Evolutionary conservation across 2,329 filamentous ascomycete species (phyloP).

Genomic region (Fusarium brachygibbosum): DNA sequence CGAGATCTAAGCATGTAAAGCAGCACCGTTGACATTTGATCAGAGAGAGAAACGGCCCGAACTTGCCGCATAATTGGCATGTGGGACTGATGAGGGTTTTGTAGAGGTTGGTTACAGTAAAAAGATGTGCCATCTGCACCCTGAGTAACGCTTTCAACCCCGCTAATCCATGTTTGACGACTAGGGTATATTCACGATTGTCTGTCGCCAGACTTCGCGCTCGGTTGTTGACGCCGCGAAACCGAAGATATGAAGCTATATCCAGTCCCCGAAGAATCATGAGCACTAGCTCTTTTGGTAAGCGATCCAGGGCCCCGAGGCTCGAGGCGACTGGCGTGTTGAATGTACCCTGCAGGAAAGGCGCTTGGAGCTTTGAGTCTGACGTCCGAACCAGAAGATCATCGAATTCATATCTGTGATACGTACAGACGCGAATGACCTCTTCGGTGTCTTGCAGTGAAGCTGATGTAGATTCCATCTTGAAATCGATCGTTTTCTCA

Average conservation of each 20-base stretch:
- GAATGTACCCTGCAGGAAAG: not conserved
- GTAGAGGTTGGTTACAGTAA: conserved; percentile 6
- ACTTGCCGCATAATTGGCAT: conserved; percentile 16
- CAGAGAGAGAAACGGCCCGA: conserved; percentile 20
- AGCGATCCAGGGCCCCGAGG: not conserved
- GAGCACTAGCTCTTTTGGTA: conserved; percentile 15
- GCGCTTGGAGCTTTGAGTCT: conserved; percentile 12
- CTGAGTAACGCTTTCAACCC: conserved; percentile 24
- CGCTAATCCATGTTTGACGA: conserved; percentile 1
- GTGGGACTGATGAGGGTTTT: not conserved
- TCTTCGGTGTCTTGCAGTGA: not conserved
- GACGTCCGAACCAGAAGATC: conserved; percentile 9
- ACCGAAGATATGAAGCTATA: conserved; percentile 18
- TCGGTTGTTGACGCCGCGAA: conserved; percentile 3
- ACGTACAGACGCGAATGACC: conserved; percentile 14
- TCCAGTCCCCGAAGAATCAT: conserved; percentile 19
- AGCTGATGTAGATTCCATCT: not conserved
- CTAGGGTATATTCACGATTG: conserved; percentile 2
- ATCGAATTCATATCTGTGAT: conserved; percentile 27
- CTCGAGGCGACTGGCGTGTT: not conserved
- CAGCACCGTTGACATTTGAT: conserved; percentile 18
- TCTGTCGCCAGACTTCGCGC: conserved; percentile 11
- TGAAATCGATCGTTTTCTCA: not conserved
- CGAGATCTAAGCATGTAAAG: conserved; percentile 28
- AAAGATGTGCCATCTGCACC: not conserved